Evolutionary conservation across 305 asterid species (phyloP).

Genomic region (Solanum aculeatissimum): DNA sequence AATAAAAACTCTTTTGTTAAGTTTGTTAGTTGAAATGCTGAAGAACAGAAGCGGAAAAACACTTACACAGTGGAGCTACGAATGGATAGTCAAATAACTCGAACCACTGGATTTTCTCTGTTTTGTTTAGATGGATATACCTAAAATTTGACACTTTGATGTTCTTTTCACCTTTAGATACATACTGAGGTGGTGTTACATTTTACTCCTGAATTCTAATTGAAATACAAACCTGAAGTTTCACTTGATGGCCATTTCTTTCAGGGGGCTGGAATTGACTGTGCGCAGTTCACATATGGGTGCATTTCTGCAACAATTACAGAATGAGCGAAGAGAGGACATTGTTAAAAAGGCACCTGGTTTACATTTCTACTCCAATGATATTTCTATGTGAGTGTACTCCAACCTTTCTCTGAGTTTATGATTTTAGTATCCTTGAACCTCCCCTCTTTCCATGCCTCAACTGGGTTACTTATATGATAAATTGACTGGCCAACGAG

Average conservation of each 20-base stretch:
- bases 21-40: background rate
- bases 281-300: conserved; percentile 79
- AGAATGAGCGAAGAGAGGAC: conserved; percentile 54
- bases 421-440: background rate
- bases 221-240: background rate
- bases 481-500: background rate
- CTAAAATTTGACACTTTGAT: background rate
- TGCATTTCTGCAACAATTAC: conserved; percentile 76
- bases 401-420: background rate
- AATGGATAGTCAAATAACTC: background rate
- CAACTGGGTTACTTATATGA: background rate
- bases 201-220: background rate
- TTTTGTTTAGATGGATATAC: background rate
- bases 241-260: conserved; percentile 7
- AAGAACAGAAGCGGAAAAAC: background rate
- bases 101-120: background rate
- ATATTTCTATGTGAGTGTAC: conserved; percentile 71
- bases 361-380: conserved; percentile 81
- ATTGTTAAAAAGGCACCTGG: conserved; percentile 57
- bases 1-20: background rate
- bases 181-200: background rate
- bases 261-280: conserved; percentile 53
- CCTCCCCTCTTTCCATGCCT: background rate
- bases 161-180: background rate
- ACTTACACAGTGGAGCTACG: background rate